phyloP scores from a whole-genome alignment of 2,329 filamentous ascomycete species.

The Cercospora sp. region DNA sequence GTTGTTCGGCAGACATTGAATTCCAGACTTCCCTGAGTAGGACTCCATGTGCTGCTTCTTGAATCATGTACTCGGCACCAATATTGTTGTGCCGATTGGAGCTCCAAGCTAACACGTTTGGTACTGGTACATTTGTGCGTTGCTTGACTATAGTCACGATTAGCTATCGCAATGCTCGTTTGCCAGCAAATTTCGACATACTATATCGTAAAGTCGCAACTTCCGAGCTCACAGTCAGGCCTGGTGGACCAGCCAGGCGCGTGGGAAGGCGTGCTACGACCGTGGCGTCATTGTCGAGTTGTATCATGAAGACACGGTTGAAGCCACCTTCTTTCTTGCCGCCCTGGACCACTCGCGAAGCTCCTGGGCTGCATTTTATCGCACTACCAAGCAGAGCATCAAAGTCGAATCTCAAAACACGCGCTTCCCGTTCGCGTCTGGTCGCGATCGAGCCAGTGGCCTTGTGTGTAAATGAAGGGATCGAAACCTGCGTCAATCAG shows the following conservation, averaged over 20 bases:
- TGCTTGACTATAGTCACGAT: neutral
- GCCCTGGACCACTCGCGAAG: neutral
- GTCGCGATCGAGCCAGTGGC: neutral
- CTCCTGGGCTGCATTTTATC: neutral
- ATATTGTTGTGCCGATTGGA: neutral
- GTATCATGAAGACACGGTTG: neutral
- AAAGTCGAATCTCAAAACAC: neutral
- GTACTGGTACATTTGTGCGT: neutral
- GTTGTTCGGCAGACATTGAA: neutral
- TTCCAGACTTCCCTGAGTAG: neutral
- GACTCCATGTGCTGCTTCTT: neutral
- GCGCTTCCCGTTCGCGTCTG: neutral
- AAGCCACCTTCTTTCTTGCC: neutral
- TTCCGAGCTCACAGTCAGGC: neutral
- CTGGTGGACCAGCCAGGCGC: neutral
- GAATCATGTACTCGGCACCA: constrained; percentile 1
- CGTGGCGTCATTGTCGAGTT: neutral
- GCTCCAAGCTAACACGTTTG: neutral
- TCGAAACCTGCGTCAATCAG: neutral
- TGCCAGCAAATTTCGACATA: neutral
- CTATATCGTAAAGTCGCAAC: neutral
- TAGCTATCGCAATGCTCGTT: neutral
- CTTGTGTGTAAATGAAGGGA: neutral
- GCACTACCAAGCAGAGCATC: neutral
- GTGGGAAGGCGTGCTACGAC: neutral